Evolutionary conservation across 768 basidiomycete species (phyloP).

Genomic region (Mycena metata): DNA sequence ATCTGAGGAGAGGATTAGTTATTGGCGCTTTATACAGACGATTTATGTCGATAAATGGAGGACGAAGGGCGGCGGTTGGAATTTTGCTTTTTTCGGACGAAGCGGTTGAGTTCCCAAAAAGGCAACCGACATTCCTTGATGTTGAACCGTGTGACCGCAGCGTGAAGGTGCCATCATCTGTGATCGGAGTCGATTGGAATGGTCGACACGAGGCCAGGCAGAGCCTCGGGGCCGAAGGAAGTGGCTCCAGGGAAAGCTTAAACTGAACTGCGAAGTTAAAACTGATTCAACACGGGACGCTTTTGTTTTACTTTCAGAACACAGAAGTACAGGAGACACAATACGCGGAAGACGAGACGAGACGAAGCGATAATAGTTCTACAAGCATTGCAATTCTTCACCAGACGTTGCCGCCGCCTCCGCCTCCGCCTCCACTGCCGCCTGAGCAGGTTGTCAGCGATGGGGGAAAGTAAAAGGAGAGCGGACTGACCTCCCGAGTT

Average conservation of each 20-base stretch:
- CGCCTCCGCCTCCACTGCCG: slow-evolving; percentile 5
- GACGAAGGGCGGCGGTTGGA: background rate
- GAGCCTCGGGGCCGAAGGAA: background rate
- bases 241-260: background rate
- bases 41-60: background rate
- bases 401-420: background rate
- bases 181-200: slow-evolving; percentile 1
- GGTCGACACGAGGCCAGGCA: slow-evolving; percentile 7
- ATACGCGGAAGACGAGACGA: background rate
- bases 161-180: background rate
- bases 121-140: slow-evolving; percentile 1
- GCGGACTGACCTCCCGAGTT: slow-evolving; percentile 41
- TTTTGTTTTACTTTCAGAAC: background rate
- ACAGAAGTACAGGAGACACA: background rate
- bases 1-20: no score
- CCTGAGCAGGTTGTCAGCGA: background rate
- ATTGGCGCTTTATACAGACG: no score
- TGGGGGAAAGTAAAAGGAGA: background rate
- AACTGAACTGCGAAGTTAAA: background rate
- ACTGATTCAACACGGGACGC: background rate
- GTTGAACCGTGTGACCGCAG: slow-evolving; percentile 5
- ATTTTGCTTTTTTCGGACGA: background rate
- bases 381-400: background rate
- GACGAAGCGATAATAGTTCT: background rate
- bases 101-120: slow-evolving; percentile 17